Evolutionary conservation across 2,329 filamentous ascomycete genomes (phyloP).

Genomic region (Helicocarpus griseus): DNA sequence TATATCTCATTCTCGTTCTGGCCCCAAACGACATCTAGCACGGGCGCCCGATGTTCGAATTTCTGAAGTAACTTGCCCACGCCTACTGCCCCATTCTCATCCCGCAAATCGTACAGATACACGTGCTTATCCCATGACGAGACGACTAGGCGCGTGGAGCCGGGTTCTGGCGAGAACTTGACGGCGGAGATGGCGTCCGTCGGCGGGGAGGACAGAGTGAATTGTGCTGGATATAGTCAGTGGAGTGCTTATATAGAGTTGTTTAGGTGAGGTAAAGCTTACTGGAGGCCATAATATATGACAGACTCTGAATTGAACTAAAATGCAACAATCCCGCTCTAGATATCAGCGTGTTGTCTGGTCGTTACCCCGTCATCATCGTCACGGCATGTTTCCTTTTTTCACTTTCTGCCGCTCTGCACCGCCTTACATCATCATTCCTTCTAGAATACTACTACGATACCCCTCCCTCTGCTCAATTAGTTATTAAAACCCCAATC

Average conservation of each 20-base stretch:
- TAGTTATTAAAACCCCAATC: not conserved
- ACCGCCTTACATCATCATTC: slow-evolving; percentile 2
- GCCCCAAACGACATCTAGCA: slow-evolving; percentile 88
- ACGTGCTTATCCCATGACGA: slow-evolving; percentile 91
- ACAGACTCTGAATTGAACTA: too few species aligned
- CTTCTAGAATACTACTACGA: not conserved
- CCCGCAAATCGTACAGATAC: slow-evolving; percentile 72
- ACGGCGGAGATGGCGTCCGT: slow-evolving; percentile 79
- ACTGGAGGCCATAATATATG: slow-evolving; percentile 3
- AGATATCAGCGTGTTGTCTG: not conserved
- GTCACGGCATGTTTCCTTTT: not conserved
- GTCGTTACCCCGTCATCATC: not conserved
- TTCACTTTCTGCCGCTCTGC: not conserved
- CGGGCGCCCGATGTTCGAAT: slow-evolving; percentile 72
- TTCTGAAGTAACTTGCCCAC: slow-evolving; percentile 58
- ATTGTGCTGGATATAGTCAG: slow-evolving; percentile 47
- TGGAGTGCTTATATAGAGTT: not conserved
- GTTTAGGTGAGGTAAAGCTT: not conserved
- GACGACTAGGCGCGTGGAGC: slow-evolving; percentile 70
- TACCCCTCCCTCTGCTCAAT: too few species aligned
- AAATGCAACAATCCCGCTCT: not conserved
- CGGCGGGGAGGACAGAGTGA: slow-evolving; percentile 72
- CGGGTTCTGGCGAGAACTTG: slow-evolving; percentile 69
- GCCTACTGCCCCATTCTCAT: slow-evolving; percentile 44
- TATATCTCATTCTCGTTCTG: slow-evolving; percentile 73